A percentile compares a stretch with the other conserved stretches of the same genome.
Conservation (phyloP, 768 basidiomycete species). For the Tricholoma sp. region DNA sequence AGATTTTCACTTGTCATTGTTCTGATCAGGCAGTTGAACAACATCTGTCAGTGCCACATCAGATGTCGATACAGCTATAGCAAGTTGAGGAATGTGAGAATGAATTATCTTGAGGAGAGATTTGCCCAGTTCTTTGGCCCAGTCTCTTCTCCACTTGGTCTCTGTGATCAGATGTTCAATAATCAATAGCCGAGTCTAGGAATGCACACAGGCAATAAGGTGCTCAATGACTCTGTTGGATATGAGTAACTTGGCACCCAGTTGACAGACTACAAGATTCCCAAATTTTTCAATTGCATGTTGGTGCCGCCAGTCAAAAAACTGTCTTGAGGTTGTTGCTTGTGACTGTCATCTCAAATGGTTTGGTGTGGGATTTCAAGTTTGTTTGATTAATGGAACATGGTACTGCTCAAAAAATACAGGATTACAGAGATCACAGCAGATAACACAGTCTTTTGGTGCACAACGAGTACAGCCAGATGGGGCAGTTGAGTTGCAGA, state of each 20-base stretch:
- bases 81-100: not conserved
- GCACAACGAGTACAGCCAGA: constrained; percentile 6
- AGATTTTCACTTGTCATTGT: not conserved
- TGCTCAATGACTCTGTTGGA: not conserved
- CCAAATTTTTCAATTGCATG: not conserved
- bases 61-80: not conserved
- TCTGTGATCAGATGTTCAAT: not conserved
- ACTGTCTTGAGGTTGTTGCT: too few species aligned
- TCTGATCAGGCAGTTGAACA: not conserved
- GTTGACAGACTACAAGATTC: not conserved
- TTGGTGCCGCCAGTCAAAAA: too few species aligned
- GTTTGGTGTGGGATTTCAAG: not conserved
- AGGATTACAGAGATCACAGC: constrained; percentile 9
- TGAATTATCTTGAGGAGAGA: not conserved
- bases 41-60: not conserved
- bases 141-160: not conserved
- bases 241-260: constrained; percentile 5
- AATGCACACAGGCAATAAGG: not conserved
- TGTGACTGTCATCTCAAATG: not conserved
- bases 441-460: not conserved
- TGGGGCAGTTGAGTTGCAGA: not conserved
- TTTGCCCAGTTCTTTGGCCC: not conserved
- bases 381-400: not conserved
- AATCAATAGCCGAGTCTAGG: not conserved
- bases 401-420: constrained; percentile 3